Conservation (phyloP, 1,284 basidiomycete genomes). For the Blastosporella zonata region DNA sequence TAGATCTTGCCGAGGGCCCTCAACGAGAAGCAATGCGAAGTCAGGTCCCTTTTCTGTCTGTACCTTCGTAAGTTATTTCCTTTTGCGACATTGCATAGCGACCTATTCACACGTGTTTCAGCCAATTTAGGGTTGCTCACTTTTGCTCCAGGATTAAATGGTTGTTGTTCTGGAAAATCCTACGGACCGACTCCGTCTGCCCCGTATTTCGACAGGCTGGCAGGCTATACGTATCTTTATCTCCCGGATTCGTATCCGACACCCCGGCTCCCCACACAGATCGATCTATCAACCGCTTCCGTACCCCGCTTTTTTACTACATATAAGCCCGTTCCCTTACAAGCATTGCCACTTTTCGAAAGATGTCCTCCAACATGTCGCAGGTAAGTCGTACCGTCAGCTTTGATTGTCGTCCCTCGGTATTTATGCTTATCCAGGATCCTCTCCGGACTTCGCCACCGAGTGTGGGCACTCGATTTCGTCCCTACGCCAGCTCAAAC, state of each 20-base stretch:
- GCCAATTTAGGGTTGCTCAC: conserved; percentile 31
- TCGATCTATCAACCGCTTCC: conserved; percentile 19
- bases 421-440: conserved; percentile 37
- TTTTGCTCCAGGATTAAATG: conserved; percentile 20
- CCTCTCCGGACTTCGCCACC: conserved; percentile 47
- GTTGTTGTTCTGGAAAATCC: conserved; percentile 17
- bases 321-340: conserved; percentile 19
- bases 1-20: conserved; percentile 30
- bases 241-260: conserved; percentile 17
- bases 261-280: conserved; percentile 17
- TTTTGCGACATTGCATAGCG: conserved; percentile 27
- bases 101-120: conserved; percentile 37
- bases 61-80: conserved; percentile 22
- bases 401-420: neutral
- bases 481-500: conserved; percentile 71
- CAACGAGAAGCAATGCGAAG: conserved; percentile 19
- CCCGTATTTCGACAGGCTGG: conserved; percentile 17
- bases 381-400: conserved; percentile 28
- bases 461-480: conserved; percentile 53
- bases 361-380: conserved; percentile 33
- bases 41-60: conserved; percentile 16
- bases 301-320: conserved; percentile 17
- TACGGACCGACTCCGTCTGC: conserved; percentile 16
- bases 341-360: conserved; percentile 13
- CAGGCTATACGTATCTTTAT: conserved; percentile 9